Evolutionary conservation across 139 green algal genomes (phyloP), one percentile per base, ranked within the genome.

Genomic region (Volvox africanus): DNA sequence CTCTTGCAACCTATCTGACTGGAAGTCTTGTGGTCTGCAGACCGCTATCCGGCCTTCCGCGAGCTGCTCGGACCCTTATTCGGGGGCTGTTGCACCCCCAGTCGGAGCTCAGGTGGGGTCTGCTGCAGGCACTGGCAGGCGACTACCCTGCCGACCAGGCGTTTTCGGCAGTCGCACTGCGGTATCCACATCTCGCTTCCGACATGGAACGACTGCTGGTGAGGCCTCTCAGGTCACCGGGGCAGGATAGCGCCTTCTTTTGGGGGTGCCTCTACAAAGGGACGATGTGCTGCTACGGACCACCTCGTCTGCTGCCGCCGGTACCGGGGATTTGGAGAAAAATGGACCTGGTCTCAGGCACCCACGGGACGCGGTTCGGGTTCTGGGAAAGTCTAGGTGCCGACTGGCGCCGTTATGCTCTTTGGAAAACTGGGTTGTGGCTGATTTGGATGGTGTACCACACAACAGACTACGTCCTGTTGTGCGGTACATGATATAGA

Each of bases 151-250:
- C 19, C 17, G 80, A 73, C 50, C 17, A 20, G 28, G 80, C 80
- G 26, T 86, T 75, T 16, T 61, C 80, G 17, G 80, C 80, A 30
- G 80, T 75, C n/a, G 80, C 80, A 13, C 1, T 61, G 28, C 80
- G 55, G 14, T 30, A 75, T 26, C 80, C 80, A 26, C 50, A 71
- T 0, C 80, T 86, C 20, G 80, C 28, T n/a, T 61, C 80, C 6
- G 80, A 86, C 55, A 86, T 86, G 80, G 80, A 86, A 61, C 80
- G 61, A 9, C 80, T 86, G 50, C 80, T 86, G 80, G 80, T 86
- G 28, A 75, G 80, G 78, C 76, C 32, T 79, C 21, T 24, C 65
- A 12, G 21, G 24, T 11, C 21, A 12, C 2, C 65, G 24, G 65
- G 65, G 65, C 65, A 3, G 11, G 21, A 30, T n/a, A 79, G 71